Evolutionary conservation across 108 stramenopile species (phyloP).

Genomic region (Skeletonema potamos): DNA sequence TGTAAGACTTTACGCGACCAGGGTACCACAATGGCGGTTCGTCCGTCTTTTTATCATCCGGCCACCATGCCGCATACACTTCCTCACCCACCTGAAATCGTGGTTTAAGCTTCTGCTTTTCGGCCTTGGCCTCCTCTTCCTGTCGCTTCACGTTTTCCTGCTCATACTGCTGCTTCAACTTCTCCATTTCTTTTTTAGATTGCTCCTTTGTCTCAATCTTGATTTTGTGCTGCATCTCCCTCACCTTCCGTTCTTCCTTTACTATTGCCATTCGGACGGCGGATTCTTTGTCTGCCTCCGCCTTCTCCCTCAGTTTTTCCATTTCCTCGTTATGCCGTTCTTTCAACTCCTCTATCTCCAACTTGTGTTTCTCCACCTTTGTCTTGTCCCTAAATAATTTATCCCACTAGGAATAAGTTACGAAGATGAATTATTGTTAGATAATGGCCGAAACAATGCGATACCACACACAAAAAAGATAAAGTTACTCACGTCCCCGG

Average conservation of each 20-base stretch:
- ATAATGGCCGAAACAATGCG: too few species aligned
- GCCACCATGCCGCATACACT: constrained; percentile 22
- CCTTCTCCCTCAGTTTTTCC: not conserved
- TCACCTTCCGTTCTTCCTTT: not conserved
- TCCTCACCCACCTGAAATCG: constrained; percentile 15
- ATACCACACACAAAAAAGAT: not conserved
- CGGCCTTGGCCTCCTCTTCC: not conserved
- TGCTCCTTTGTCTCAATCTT: not conserved
- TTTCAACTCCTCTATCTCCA: not conserved
- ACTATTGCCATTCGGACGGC: not conserved
- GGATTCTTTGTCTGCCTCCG: not conserved
- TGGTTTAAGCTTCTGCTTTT: constrained; percentile 9
- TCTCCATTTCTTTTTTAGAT: not conserved
- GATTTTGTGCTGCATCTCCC: not conserved
- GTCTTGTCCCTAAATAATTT: not conserved
- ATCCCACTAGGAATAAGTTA: not conserved
- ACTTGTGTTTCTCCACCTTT: not conserved
- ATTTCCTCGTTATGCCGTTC: not conserved
- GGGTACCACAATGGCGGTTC: not conserved
- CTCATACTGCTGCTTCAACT: not conserved
- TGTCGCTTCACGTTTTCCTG: not conserved
- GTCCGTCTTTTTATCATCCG: not conserved
- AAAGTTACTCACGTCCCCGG: not conserved
- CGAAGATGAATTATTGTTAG: too few species aligned
- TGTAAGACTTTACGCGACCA: not conserved